Evolutionary conservation across 2,329 filamentous ascomycete species (phyloP), one percentile per base, ranked within the genome.

Genomic region (Ilyonectria robusta): DNA sequence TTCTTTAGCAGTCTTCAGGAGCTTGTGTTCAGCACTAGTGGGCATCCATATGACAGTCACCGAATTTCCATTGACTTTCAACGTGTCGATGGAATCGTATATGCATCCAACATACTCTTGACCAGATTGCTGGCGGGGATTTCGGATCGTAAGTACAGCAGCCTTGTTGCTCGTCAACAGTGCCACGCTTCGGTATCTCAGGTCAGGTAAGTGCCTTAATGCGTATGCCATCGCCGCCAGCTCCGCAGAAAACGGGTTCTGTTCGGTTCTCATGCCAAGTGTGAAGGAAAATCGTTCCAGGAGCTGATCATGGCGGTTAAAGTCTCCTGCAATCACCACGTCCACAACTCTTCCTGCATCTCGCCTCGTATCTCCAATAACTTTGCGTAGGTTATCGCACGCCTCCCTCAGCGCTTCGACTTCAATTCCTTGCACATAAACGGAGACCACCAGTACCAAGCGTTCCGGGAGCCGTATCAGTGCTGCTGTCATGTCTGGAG

Each of bases 151-250:
- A 33, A 68, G 59, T 21, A 66, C 55, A 17, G 62, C 65, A 17
- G 63, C 70, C 57, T 67, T 70, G 48, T 72, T 73, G 42, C 59
- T 67, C 23, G 61, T 65, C 17, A 70, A 51, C 6, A 70, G 19
- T 31, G 57, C 54, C n/a, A 70, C 47, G 29, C 47, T 66, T 37
- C 63, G 61, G 40, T 57, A 59, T 6, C 33, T 55, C 2, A 63
- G 35, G 23, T 62, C 55, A 6, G 59, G 65, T 21, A 70, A 10
- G 17, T 56, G 53, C 35, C 68, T 51, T 29, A 71, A 54, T 48
- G 67, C 61, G 44, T 68, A 70, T 50, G 61, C 69, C 19, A 64
- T 62, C 17, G 67, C 69, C 23, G 65, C 65, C 21, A 23, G 21
- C 3, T 23, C 21, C 21, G 2, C 21, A 23, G 21, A 23, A 23